These are phyloP conservation scores for Epichloe amarillans DNA, from an alignment of 2,329 filamentous ascomycete genomes.

Conservation along the genomic window DNA sequence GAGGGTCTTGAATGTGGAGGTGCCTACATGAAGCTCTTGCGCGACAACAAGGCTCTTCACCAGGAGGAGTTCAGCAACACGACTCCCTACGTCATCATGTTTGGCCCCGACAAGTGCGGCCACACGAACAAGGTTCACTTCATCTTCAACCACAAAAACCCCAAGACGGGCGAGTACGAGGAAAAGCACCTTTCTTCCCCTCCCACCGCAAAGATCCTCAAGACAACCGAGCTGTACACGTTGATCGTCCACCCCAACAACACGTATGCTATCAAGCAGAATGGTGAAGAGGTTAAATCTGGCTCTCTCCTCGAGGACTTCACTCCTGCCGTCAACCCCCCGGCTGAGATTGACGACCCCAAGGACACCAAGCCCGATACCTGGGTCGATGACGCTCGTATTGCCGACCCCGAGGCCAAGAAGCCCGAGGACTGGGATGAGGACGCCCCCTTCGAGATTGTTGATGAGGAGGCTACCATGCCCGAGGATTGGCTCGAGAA, in stretches of 20 bases:
- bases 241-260: constrained; percentile 94
- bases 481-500: constrained; percentile 94
- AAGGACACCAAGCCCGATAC: constrained; percentile 88
- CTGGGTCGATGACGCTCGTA: constrained; percentile 91
- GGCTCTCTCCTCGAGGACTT: constrained; percentile 93
- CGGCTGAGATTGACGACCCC: constrained; percentile 85
- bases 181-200: constrained; percentile 92
- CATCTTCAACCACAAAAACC: constrained; percentile 99
- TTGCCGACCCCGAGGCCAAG: constrained; percentile 79
- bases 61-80: constrained; percentile 96
- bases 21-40: constrained; percentile 97
- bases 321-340: constrained; percentile 80
- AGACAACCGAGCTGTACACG: constrained; percentile 91
- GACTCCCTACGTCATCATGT: constrained; percentile 97
- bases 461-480: constrained; percentile 81
- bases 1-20: constrained; percentile 95
- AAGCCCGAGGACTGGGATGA: constrained; percentile 99
- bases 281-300: constrained; percentile 76
- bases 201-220: constrained; percentile 75
- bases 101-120: constrained; percentile 98
- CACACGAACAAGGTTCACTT: constrained; percentile 97
- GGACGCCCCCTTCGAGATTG: constrained; percentile 91
- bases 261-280: constrained; percentile 83
- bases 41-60: constrained; percentile 94
- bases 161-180: constrained; percentile 98